A percentile compares a stretch with the other conserved stretches of the same genome.
Evolutionary conservation across 768 basidiomycete species (phyloP).

Genomic region (Mycena capillaripes): DNA sequence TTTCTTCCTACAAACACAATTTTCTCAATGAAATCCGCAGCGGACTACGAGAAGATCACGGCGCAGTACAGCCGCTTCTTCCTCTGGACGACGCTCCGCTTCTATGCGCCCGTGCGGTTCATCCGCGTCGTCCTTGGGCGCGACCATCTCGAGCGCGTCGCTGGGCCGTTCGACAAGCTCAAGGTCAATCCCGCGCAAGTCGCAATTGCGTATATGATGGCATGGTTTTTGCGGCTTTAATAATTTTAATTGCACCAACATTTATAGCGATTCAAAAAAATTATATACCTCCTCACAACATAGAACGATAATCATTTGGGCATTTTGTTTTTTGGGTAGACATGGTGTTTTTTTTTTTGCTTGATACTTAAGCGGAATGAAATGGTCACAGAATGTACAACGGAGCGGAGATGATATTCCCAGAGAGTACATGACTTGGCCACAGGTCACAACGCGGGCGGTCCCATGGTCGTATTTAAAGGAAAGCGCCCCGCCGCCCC

Average conservation of each 20-base stretch:
- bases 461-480: background rate
- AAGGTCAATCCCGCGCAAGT: conserved; percentile 25
- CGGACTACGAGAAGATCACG: conserved; percentile 76
- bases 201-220: conserved; percentile 30
- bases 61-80: conserved; percentile 76
- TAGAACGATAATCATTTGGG: conserved; percentile 2
- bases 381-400: too few relatives aligned
- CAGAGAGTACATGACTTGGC: too few relatives aligned
- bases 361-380: too few relatives aligned
- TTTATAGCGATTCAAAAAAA: background rate
- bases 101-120: conserved; percentile 64
- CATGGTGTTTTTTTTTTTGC: background rate
- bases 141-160: conserved; percentile 30
- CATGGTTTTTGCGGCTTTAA: too few relatives aligned
- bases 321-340: conserved; percentile 8
- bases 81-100: conserved; percentile 78
- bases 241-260: too few relatives aligned
- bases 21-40: conserved; percentile 48
- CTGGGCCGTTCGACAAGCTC: conserved; percentile 33
- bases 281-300: too few relatives aligned
- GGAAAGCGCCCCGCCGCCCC: background rate
- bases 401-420: too few relatives aligned
- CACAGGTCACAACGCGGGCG: background rate
- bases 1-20: background rate
- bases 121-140: conserved; percentile 9